Percentiles rank a stretch among this genome's conserved stretches.
Conservation (phyloP, 331 rosid genomes). For the Cydonia oblonga region DNA sequence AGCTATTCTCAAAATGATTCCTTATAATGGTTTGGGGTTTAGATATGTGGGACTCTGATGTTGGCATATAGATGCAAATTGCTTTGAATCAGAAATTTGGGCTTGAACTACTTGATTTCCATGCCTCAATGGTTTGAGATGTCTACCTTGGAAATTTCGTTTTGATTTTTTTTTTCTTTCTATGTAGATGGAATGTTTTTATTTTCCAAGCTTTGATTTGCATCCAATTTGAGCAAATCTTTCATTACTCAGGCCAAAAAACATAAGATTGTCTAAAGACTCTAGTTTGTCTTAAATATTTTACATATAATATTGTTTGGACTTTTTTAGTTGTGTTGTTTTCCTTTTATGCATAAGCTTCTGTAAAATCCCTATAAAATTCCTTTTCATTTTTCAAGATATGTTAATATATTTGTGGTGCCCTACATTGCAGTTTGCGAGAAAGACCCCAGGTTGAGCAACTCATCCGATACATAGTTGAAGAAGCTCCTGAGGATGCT, state of each 20-base stretch:
- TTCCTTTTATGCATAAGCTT: background rate
- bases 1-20: background rate
- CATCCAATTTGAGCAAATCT: background rate
- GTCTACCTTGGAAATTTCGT: background rate
- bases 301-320: background rate
- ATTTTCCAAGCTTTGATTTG: background rate
- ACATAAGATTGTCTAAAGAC: background rate
- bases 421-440: conserved; percentile 54
- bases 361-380: too few species aligned
- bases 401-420: conserved; percentile 6
- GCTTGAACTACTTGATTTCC: background rate
- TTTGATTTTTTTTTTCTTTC: background rate
- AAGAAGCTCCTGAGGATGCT: conserved; percentile 86
- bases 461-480: conserved; percentile 63
- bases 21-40: background rate
- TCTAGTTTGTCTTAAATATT: background rate
- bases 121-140: background rate
- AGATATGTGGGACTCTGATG: background rate
- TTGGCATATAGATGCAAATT: background rate
- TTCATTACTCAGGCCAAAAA: background rate
- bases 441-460: conserved; percentile 76
- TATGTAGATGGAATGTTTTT: background rate
- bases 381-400: background rate
- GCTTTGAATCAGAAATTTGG: background rate
- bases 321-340: background rate